phyloP scores from a whole-genome alignment of 495 filamentous ascomycete genomes.

The Podospora comata region DNA sequence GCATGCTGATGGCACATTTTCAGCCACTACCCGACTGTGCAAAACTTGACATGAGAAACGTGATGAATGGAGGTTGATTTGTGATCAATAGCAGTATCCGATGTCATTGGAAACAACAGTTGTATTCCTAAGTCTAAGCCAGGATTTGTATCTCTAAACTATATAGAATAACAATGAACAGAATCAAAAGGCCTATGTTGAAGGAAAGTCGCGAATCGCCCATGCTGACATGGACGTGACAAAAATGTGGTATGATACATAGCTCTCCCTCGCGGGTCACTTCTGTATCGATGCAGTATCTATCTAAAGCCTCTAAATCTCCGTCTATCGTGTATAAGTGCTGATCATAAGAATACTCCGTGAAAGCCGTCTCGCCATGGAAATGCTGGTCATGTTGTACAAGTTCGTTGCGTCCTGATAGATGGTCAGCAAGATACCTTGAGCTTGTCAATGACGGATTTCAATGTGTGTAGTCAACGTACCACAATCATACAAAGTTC shows the following conservation, averaged over 20 bases:
- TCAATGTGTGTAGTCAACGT: background rate
- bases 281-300: background rate
- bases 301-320: background rate
- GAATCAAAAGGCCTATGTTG: background rate
- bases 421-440: background rate
- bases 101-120: background rate
- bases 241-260: background rate
- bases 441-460: background rate
- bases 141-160: background rate
- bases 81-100: background rate
- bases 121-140: background rate
- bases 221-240: background rate
- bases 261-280: background rate
- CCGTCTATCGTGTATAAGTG: background rate
- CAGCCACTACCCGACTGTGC: background rate
- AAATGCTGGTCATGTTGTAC: background rate
- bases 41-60: background rate
- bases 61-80: background rate
- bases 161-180: background rate
- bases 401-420: background rate
- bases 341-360: background rate
- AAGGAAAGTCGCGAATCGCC: conserved; percentile 1
- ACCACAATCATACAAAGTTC: background rate
- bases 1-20: background rate
- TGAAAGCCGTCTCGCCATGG: background rate